Evolutionary conservation across 305 asterid species (phyloP).

Genomic region (Fraxinus baroniana): DNA sequence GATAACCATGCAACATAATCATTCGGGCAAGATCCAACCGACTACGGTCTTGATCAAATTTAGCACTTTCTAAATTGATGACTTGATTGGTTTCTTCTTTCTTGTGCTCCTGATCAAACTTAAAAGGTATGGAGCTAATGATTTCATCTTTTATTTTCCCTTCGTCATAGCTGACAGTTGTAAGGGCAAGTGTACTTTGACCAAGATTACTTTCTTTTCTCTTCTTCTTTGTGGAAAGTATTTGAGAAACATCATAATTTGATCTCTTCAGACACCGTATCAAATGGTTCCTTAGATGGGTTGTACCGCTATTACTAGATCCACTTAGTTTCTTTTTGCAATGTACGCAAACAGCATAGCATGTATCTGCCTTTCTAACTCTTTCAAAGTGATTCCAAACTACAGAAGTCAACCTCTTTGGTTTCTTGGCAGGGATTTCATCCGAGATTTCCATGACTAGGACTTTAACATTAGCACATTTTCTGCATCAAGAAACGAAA

Average conservation of each 20-base stretch:
- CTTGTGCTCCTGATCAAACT: conserved; percentile 60
- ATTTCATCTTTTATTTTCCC: conserved; percentile 66
- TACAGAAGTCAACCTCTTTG: conserved; percentile 88
- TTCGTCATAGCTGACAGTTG: conserved; percentile 54
- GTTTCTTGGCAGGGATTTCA: conserved; percentile 76
- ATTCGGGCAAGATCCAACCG: conserved; percentile 87
- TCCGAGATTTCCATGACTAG: conserved; percentile 62
- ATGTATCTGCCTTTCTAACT: conserved; percentile 74
- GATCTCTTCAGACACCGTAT: conserved; percentile 88
- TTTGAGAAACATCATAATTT: conserved; percentile 82
- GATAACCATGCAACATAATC: conserved; percentile 95
- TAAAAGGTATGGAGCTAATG: conserved; percentile 56
- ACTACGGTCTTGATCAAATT: conserved; percentile 82
- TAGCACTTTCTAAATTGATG: conserved; percentile 62
- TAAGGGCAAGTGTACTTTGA: conserved; percentile 45
- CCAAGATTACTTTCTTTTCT: conserved; percentile 63
- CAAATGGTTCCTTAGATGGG: conserved; percentile 90
- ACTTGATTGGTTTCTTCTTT: conserved; percentile 57
- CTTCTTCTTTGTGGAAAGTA: conserved; percentile 82
- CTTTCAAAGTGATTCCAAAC: conserved; percentile 98
- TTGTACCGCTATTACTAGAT: conserved; percentile 96
- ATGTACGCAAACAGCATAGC: conserved; percentile 88
- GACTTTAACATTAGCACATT: conserved; percentile 8
- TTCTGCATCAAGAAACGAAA: conserved; percentile 32
- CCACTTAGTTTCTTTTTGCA: conserved; percentile 97